Evolutionary conservation across 257 asterid species (phyloP).

Genomic region (Echium plantagineum): DNA sequence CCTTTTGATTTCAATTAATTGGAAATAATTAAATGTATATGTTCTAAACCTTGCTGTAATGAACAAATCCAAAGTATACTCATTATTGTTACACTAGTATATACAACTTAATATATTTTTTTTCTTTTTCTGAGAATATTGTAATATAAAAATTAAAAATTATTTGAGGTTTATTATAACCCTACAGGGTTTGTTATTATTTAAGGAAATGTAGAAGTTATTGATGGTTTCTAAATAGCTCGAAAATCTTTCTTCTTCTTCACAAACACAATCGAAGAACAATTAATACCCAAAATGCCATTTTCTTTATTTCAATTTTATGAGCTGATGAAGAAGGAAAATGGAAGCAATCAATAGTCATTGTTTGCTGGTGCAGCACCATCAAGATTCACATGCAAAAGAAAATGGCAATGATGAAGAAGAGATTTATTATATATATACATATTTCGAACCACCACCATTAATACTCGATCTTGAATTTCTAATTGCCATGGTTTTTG

Average conservation of each 20-base stretch:
- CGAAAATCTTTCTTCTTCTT: not conserved
- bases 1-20: too few species aligned
- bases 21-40: not conserved
- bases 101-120: too few species aligned
- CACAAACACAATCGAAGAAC: not conserved
- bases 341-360: constrained; percentile 17
- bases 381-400: constrained; percentile 44
- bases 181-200: not conserved
- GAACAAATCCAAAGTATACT: not conserved
- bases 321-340: constrained; percentile 1
- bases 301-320: not conserved
- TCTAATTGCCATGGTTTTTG: constrained; percentile 8
- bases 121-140: not conserved
- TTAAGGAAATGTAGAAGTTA: not conserved
- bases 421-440: not conserved
- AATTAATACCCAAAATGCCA: too few species aligned
- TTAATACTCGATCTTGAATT: not conserved
- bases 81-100: too few species aligned
- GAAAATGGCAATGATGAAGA: not conserved
- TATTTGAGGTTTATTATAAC: too few species aligned
- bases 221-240: not conserved
- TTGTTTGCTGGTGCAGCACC: constrained; percentile 41
- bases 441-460: too few species aligned
- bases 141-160: too few species aligned
- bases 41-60: not conserved